Percentiles rank a stretch among this genome's conserved stretches.
These are phyloP conservation scores for Zea luxurians DNA, from an alignment of 176 grass and related monocot species.

Conservation along the genomic window DNA sequence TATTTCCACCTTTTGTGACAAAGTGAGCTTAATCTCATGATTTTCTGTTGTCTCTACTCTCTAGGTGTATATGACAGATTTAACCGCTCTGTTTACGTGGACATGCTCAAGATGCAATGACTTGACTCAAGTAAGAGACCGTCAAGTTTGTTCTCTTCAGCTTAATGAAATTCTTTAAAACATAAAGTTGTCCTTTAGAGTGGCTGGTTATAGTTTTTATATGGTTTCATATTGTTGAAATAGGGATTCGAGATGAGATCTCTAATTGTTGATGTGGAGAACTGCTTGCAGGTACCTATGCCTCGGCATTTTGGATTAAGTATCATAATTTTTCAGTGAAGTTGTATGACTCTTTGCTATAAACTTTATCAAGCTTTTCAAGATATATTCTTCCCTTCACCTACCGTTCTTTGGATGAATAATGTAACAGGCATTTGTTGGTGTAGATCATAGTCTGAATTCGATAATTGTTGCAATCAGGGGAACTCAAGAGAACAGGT, in stretches of 20 bases:
- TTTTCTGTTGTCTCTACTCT: constrained; percentile 34
- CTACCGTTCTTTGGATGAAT: not conserved
- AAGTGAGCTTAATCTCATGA: constrained; percentile 28
- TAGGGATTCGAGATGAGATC: constrained; percentile 90
- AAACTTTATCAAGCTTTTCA: not conserved
- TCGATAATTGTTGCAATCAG: constrained; percentile 77
- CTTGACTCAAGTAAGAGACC: constrained; percentile 68
- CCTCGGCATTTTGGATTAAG: constrained; percentile 22
- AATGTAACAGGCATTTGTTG: constrained; percentile 38
- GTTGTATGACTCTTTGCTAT: constrained; percentile 1
- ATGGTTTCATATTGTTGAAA: constrained; percentile 32
- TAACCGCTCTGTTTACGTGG: constrained; percentile 65
- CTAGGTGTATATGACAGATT: constrained; percentile 69
- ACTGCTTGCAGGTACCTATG: constrained; percentile 84
- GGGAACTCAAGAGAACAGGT: constrained; percentile 99
- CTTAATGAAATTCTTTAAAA: not conserved
- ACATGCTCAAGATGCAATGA: constrained; percentile 86
- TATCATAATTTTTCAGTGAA: not conserved
- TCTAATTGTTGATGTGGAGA: constrained; percentile 82
- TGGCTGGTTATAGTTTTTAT: constrained; percentile 24
- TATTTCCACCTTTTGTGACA: not conserved
- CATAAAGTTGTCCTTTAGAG: not conserved
- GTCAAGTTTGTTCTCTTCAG: constrained; percentile 12
- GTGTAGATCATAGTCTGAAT: constrained; percentile 76
- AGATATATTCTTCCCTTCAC: constrained; percentile 3